Evolutionary conservation across 2,329 filamentous ascomycete species (phyloP).

Genomic region (Beauveria scarabaeidicola): DNA sequence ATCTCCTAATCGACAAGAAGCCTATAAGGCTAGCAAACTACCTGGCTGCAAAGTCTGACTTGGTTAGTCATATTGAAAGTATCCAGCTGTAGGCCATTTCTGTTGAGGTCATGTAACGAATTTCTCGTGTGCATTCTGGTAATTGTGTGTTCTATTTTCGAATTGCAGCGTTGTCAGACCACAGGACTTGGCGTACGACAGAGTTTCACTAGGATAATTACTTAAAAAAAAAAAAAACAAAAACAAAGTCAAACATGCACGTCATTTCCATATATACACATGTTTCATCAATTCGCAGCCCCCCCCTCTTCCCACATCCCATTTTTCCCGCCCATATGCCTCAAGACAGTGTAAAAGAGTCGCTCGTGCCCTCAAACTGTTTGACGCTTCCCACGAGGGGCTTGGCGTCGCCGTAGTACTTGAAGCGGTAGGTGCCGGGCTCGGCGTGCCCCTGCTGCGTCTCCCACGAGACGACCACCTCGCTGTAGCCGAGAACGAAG

Average conservation of each 20-base stretch:
- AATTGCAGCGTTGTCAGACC: too few relatives aligned
- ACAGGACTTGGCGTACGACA: neutral
- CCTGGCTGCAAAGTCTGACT: too few relatives aligned
- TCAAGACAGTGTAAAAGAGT: slow-evolving; percentile 32
- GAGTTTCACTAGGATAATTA: neutral
- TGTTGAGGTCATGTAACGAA: too few relatives aligned
- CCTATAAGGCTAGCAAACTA: too few relatives aligned
- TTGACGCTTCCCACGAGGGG: slow-evolving; percentile 49
- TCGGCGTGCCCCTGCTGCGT: slow-evolving; percentile 33
- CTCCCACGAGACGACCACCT: slow-evolving; percentile 76
- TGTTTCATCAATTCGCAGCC: neutral
- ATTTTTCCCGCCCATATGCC: too few relatives aligned
- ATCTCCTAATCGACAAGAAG: too few relatives aligned
- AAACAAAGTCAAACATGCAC: neutral
- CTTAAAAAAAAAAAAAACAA: neutral
- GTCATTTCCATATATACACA: neutral
- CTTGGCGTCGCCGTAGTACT: slow-evolving; percentile 82
- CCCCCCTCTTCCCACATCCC: neutral
- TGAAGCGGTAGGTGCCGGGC: slow-evolving; percentile 64
- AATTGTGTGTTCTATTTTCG: neutral
- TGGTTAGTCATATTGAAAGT: too few relatives aligned
- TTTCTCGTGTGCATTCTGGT: neutral
- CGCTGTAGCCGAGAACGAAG: slow-evolving; percentile 61
- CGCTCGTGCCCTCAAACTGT: slow-evolving; percentile 61
- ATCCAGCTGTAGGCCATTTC: too few relatives aligned